Conservation (phyloP, 1,139 yeast genomes). For the Geotrichum reessii region DNA sequence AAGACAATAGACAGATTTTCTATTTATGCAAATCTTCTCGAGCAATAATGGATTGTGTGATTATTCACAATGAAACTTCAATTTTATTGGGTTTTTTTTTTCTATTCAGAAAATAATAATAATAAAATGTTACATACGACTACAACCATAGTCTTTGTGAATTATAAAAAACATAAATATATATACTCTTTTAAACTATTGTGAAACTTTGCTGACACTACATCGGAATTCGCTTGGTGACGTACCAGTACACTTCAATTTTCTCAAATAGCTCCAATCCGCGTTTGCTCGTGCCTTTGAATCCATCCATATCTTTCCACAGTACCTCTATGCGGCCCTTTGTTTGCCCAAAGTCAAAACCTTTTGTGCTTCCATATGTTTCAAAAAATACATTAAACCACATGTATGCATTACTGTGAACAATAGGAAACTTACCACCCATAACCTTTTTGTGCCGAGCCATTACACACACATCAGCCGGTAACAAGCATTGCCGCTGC, state of each 20-base stretch:
- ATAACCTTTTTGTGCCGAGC: conserved; percentile 18
- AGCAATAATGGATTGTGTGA: too few species aligned
- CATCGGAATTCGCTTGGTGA: conserved; percentile 7
- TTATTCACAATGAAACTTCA: too few species aligned
- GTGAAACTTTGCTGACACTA: too few species aligned
- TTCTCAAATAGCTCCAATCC: conserved; percentile 53
- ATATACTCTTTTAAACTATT: too few species aligned
- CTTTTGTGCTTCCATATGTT: conserved; percentile 22
- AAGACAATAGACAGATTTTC: too few species aligned
- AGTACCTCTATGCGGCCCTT: conserved; percentile 28
- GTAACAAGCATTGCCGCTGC: conserved; percentile 1
- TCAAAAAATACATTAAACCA: conserved; percentile 39
- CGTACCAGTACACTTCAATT: conserved; percentile 41
- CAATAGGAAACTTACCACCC: conserved; percentile 17
- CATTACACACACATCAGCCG: conserved; percentile 25
- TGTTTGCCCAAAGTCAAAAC: conserved; percentile 18
- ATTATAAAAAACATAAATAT: too few species aligned
- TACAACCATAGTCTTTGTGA: too few species aligned
- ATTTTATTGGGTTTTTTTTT: too few species aligned
- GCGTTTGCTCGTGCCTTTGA: conserved; percentile 50
- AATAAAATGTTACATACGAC: too few species aligned
- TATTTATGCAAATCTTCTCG: too few species aligned
- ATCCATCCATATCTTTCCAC: conserved; percentile 70
- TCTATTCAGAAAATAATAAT: too few species aligned
- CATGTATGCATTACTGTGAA: conserved; percentile 26